phyloP scores from a whole-genome alignment of 805 yeast genomes.

The Henningerozyma blattae region DNA sequence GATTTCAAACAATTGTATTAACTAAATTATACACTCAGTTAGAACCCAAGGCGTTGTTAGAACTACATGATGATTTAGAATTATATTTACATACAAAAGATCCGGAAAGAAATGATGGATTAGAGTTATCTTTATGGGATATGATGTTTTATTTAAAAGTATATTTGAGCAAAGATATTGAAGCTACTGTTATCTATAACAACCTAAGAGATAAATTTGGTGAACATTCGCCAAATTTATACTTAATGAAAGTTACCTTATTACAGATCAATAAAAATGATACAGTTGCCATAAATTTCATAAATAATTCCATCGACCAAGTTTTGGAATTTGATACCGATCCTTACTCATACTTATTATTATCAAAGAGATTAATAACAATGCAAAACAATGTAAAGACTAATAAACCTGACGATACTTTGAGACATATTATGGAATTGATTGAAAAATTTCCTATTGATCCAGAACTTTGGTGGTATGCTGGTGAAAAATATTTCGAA shows the following conservation, averaged over 20 bases:
- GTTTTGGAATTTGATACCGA: slow-evolving; percentile 40
- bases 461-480: slow-evolving; percentile 64
- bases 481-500: slow-evolving; percentile 49
- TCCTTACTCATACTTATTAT: slow-evolving; percentile 16
- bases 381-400: slow-evolving; percentile 6
- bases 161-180: slow-evolving; percentile 49
- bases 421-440: slow-evolving; percentile 10
- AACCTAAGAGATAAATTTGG: slow-evolving; percentile 57
- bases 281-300: slow-evolving; percentile 28
- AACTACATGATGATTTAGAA: slow-evolving; percentile 29
- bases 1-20: slow-evolving; percentile 37
- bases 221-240: slow-evolving; percentile 27
- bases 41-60: slow-evolving; percentile 30
- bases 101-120: slow-evolving; percentile 20
- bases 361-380: slow-evolving; percentile 19
- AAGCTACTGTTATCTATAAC: slow-evolving; percentile 57
- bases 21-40: slow-evolving; percentile 40
- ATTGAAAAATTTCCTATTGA: slow-evolving; percentile 49
- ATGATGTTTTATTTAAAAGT: slow-evolving; percentile 59
- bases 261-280: slow-evolving; percentile 17
- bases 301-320: slow-evolving; percentile 37
- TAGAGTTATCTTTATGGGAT: slow-evolving; percentile 51
- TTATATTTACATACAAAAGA: slow-evolving; percentile 14
- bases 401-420: slow-evolving; percentile 7
- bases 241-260: slow-evolving; percentile 20